Conservation (phyloP, 108 stramenopile genomes). For the Cyclotella cryptica region DNA sequence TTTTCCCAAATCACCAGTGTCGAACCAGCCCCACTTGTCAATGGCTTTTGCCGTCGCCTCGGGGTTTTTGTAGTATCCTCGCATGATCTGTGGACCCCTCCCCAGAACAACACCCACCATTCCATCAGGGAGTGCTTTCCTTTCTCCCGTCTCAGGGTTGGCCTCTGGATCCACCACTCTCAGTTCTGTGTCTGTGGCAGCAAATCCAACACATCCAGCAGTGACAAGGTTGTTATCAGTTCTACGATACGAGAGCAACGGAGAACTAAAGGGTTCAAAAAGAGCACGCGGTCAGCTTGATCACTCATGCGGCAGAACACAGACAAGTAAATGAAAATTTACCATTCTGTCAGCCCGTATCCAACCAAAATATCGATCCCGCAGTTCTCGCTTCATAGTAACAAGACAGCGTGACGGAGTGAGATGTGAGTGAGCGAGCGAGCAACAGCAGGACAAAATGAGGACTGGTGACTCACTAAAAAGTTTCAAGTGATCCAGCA, state of each 20-base stretch:
- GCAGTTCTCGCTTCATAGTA: slow-evolving; percentile 57
- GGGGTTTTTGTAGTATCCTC: slow-evolving; percentile 81
- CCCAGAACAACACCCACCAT: slow-evolving; percentile 64
- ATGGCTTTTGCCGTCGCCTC: slow-evolving; percentile 67
- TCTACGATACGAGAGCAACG: slow-evolving; percentile 58
- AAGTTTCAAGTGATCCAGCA: slow-evolving; percentile 84
- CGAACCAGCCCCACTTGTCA: slow-evolving; percentile 72
- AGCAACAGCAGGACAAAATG: not conserved
- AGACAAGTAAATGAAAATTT: not conserved
- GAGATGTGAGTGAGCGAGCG: not conserved
- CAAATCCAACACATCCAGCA: slow-evolving; percentile 65
- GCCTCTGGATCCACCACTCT: slow-evolving; percentile 61
- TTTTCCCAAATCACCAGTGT: slow-evolving; percentile 76
- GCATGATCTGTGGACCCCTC: slow-evolving; percentile 77
- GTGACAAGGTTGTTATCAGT: slow-evolving; percentile 54
- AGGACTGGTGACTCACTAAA: slow-evolving; percentile 55
- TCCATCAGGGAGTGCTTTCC: slow-evolving; percentile 38
- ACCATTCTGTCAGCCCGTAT: slow-evolving; percentile 90
- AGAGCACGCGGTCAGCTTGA: not conserved
- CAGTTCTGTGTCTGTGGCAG: slow-evolving; percentile 58
- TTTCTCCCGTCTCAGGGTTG: slow-evolving; percentile 33
- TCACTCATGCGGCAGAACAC: not conserved
- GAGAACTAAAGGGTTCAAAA: slow-evolving; percentile 31
- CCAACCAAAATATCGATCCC: slow-evolving; percentile 88
- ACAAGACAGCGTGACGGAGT: not conserved